Percentiles rank a stretch among this genome's conserved stretches.
Evolutionary conservation across 2,329 filamentous ascomycete genomes (phyloP).

Genomic region (Xylariales sp.): DNA sequence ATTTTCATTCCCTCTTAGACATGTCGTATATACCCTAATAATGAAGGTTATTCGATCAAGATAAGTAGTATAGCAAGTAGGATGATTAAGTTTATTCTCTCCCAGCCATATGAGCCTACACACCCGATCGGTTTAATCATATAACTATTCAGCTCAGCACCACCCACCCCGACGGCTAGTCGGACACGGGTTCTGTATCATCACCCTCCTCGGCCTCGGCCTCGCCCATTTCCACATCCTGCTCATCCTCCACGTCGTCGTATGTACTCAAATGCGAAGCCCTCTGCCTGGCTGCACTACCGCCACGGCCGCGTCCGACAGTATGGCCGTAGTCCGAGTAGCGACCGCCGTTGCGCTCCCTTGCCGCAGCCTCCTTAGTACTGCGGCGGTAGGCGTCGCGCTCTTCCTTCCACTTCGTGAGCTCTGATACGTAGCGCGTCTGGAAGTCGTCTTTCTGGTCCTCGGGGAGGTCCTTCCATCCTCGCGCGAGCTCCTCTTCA

Average conservation of each 20-base stretch:
- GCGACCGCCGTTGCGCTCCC: slow-evolving; percentile 24
- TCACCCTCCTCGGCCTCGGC: slow-evolving; percentile 18
- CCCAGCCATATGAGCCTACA: no score
- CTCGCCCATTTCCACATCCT: slow-evolving; percentile 14
- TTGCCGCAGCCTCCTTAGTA: slow-evolving; percentile 22
- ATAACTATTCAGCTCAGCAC: no score
- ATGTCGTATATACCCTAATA: no score
- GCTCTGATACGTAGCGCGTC: slow-evolving; percentile 34
- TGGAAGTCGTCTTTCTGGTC: slow-evolving; percentile 46
- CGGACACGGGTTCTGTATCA: slow-evolving; percentile 29
- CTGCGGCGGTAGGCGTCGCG: slow-evolving; percentile 32
- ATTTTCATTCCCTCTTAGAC: no score
- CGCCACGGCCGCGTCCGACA: slow-evolving; percentile 15
- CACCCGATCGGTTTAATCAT: no score
- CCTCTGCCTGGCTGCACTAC: slow-evolving; percentile 14
- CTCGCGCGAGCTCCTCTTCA: slow-evolving; percentile 50
- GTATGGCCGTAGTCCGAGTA: slow-evolving; percentile 14
- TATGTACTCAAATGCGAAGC: no score
- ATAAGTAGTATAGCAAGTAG: no score
- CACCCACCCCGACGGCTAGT: no score
- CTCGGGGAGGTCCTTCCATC: slow-evolving; percentile 50
- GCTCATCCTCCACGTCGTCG: slow-evolving; percentile 12
- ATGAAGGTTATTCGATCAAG: no score
- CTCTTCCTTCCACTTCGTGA: slow-evolving; percentile 38
- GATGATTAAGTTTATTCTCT: no score